Evolutionary conservation across 805 yeast species (phyloP), one percentile per base, ranked within the genome.

Genomic region (Saccharomycopsis capsularis): DNA sequence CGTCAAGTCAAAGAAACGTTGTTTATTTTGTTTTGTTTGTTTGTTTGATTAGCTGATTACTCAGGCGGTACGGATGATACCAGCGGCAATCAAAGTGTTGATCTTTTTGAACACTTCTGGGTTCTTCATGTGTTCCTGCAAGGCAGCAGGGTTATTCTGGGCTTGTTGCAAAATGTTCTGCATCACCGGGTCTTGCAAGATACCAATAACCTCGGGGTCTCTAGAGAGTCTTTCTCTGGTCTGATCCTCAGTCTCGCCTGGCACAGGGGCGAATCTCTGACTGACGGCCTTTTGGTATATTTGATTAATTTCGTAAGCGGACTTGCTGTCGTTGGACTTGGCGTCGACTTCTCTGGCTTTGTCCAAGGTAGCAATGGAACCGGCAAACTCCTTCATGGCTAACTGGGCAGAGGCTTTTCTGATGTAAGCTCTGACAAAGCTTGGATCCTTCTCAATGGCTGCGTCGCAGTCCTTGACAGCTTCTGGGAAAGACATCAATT

Each of bases 71-170:
- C 96, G 83, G 61, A 93, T 90, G 49, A 93, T 85, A 66, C 99
- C 99, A 18, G 98, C 96, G 49, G 97, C 96, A 64, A 90, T 83
- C 66, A 93, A 76, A 59, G 85, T 75, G 66, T 85, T 83, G 59
- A 93, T 81, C 79, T 93, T 93, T 66, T 81, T 82, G 62, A 81
- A 78, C 44, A 93, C 85, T 53, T 81, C 95, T 37, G 99, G 98
- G 69, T 93, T 93, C 74, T 80, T 85, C 96, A 93, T 89, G 69
- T 93, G 99, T 60, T 91, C 97, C 65, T 86, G 95, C 59, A 93
- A 75, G 48, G 98, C 98, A 40, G 96, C 95, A 44, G 99, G 99
- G 64, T 93, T 85, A 52, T 80, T 86, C 66, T 83, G 85, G 18
- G 98, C 98, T 70, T 93, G 99, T 58, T 79, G 83, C 64, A 93